phyloP scores from a whole-genome alignment of 2,329 filamentous ascomycete genomes.

The Ophiognomonia clavigignenti-juglandacearum region DNA sequence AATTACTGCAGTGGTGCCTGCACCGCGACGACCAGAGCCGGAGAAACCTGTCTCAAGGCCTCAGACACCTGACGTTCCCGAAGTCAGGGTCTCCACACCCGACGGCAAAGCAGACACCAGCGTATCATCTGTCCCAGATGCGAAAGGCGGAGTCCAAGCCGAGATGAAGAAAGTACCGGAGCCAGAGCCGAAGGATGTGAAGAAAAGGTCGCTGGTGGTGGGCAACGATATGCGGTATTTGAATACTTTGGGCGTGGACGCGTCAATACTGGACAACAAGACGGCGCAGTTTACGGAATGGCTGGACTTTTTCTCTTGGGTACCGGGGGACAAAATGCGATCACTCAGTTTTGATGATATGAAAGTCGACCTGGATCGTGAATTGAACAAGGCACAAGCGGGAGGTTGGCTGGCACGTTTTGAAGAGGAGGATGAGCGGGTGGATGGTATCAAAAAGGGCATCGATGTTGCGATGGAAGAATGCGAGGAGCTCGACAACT shows the following conservation, averaged over 20 bases:
- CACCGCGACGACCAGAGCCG: conserved; percentile 53
- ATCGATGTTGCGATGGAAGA: conserved; percentile 89
- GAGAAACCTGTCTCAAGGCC: conserved; percentile 27
- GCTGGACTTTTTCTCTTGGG: conserved; percentile 85
- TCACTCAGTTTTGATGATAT: conserved; percentile 73
- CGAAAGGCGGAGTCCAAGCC: conserved; percentile 24
- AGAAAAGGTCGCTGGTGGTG: conserved; percentile 57
- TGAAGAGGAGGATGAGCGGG: conserved; percentile 82
- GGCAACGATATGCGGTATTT: conserved; percentile 78
- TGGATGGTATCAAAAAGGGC: conserved; percentile 78
- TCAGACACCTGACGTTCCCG: conserved; percentile 35
- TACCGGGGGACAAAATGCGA: conserved; percentile 68
- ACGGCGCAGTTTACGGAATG: conserved; percentile 77
- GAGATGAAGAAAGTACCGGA: conserved; percentile 23
- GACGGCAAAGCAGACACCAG: conserved; percentile 27
- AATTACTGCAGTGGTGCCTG: conserved; percentile 82
- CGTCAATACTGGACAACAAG: conserved; percentile 67
- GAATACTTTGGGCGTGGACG: conserved; percentile 71
- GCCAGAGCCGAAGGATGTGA: conserved; percentile 38
- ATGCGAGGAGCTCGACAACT: conserved; percentile 92
- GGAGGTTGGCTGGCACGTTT: conserved; percentile 85
- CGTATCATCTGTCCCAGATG: conserved; percentile 3
- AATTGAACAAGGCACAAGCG: conserved; percentile 85
- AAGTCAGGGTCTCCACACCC: conserved; percentile 51
- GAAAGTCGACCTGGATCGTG: conserved; percentile 77